These are phyloP conservation scores for Phytophthora foliorum DNA, from an alignment of 352 stramenopile genomes.

Conservation along the genomic window DNA sequence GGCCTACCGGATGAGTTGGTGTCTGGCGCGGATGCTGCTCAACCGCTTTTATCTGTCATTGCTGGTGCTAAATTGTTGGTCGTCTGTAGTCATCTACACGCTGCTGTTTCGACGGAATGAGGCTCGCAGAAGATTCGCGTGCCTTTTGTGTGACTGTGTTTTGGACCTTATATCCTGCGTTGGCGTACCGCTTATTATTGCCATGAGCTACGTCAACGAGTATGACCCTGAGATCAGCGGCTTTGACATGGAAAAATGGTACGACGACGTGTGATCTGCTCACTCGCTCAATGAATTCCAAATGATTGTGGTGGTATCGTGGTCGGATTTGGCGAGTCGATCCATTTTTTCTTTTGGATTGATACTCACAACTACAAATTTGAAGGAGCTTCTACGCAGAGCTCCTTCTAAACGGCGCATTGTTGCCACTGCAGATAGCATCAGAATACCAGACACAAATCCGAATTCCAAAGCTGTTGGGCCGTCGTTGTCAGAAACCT, in stretches of 20 bases:
- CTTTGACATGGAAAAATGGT: conserved; percentile 42
- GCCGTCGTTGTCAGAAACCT: not conserved
- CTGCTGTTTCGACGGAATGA: conserved; percentile 18
- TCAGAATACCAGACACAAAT: not conserved
- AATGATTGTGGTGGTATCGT: conserved; percentile 41
- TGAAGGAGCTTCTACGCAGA: conserved; percentile 23
- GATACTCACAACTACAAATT: conserved; percentile 11
- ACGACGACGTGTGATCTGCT: conserved; percentile 38
- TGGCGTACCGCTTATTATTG: conserved; percentile 32
- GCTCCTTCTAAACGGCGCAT: not conserved
- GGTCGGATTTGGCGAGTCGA: conserved; percentile 33
- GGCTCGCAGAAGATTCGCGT: conserved; percentile 36
- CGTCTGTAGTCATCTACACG: conserved; percentile 33
- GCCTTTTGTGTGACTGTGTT: conserved; percentile 38
- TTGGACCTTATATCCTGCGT: conserved; percentile 45
- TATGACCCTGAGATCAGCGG: conserved; percentile 25
- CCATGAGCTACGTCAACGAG: conserved; percentile 24
- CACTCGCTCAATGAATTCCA: conserved; percentile 38
- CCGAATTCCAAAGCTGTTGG: not conserved
- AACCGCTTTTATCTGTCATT: conserved; percentile 40
- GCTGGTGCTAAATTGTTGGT: conserved; percentile 40
- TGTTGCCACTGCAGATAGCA: not conserved
- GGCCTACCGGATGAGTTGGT: conserved; percentile 47
- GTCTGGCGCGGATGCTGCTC: conserved; percentile 26
- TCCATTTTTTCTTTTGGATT: conserved; percentile 30